phyloP scores from a whole-genome alignment of 2,329 filamentous ascomycete genomes.

The Myriangium duriaei region DNA sequence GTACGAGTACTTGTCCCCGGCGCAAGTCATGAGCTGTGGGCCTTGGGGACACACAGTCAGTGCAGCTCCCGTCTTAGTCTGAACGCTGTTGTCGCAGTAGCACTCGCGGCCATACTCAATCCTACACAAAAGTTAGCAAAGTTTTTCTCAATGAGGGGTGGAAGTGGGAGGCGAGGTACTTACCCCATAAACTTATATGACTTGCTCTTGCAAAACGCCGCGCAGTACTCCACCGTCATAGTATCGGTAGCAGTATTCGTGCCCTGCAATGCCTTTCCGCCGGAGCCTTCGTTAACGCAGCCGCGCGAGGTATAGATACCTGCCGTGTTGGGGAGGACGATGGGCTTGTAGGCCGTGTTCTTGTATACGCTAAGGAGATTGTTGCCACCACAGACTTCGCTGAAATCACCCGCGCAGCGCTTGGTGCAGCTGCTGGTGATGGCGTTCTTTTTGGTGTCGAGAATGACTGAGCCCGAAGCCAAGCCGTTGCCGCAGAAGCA shows the following conservation, averaged over 20 bases:
- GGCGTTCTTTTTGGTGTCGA: slow-evolving; percentile 25
- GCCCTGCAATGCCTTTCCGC: slow-evolving; percentile 15
- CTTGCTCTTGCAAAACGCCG: slow-evolving; percentile 16
- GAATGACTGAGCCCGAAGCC: not conserved
- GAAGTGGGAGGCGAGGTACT: not conserved
- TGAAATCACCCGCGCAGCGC: slow-evolving; percentile 28
- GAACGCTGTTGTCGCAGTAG: slow-evolving; percentile 14
- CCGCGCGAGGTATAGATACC: slow-evolving; percentile 11
- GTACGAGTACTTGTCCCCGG: slow-evolving; percentile 18
- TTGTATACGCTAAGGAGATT: slow-evolving; percentile 25
- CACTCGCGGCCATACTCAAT: slow-evolving; percentile 5
- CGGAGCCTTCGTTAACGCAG: slow-evolving; percentile 8
- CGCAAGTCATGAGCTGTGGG: slow-evolving; percentile 16
- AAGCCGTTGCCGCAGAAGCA: slow-evolving; percentile 38
- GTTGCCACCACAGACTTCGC: slow-evolving; percentile 28
- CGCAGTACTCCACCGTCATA: slow-evolving; percentile 24
- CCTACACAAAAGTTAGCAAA: not conserved
- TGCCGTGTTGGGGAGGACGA: slow-evolving; percentile 6
- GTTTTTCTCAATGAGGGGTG: not conserved
- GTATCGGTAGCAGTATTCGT: slow-evolving; percentile 15
- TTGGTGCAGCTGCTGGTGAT: slow-evolving; percentile 37
- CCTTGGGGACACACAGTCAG: slow-evolving; percentile 13
- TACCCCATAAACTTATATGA: slow-evolving; percentile 16
- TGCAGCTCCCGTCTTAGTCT: slow-evolving; percentile 13
- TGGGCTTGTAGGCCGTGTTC: slow-evolving; percentile 14